Percentiles rank a stretch among this genome's conserved stretches.
phyloP scores from a whole-genome alignment of 257 asterid species.

The Hygrophila difformis region DNA sequence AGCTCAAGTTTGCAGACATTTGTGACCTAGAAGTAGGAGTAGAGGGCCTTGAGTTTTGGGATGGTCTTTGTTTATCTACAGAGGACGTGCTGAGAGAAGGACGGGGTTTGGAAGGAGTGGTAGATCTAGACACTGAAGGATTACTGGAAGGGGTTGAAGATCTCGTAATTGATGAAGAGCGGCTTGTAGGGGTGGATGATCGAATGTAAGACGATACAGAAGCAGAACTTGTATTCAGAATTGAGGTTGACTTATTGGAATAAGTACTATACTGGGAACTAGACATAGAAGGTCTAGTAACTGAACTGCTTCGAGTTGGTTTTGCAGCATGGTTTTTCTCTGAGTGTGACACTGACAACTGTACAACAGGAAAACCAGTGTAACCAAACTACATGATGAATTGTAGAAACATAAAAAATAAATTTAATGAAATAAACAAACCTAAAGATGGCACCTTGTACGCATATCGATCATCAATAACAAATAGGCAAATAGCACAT shows the following conservation, averaged over 20 bases:
- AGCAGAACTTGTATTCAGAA: constrained; percentile 91
- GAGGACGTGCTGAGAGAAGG: constrained; percentile 44
- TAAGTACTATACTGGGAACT: constrained; percentile 56
- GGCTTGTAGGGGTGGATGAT: constrained; percentile 80
- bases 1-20: constrained; percentile 39
- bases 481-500: constrained; percentile 4
- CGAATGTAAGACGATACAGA: constrained; percentile 94
- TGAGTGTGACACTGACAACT: constrained; percentile 87
- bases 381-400: constrained; percentile 6
- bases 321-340: constrained; percentile 61
- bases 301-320: constrained; percentile 75
- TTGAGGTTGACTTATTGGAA: constrained; percentile 57
- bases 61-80: constrained; percentile 56
- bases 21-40: constrained; percentile 93
- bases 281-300: constrained; percentile 75
- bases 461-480: too few species aligned
- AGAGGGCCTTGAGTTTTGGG: constrained; percentile 88
- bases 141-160: constrained; percentile 80
- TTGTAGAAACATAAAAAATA: not conserved
- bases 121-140: constrained; percentile 60
- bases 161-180: constrained; percentile 69
- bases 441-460: not conserved
- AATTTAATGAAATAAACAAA: not conserved
- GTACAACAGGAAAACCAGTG: constrained; percentile 24
- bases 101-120: constrained; percentile 78